Evolutionary conservation across 169 alveolate genomes (phyloP), one percentile per base, ranked within the genome.

Genomic region (Blepharisma undulans): DNA sequence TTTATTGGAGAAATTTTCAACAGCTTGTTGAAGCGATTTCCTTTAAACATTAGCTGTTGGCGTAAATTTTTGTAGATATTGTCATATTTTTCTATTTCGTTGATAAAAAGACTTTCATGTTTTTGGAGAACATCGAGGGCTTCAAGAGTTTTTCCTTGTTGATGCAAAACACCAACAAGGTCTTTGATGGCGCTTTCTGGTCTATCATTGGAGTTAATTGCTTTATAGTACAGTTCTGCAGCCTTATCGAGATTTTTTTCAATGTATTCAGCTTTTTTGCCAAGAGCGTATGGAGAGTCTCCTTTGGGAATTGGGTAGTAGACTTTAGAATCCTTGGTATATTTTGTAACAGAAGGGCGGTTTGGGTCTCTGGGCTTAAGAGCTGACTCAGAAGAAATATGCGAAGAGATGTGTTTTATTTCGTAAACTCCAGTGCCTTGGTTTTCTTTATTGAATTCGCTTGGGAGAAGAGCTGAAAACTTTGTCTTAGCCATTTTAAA

Each of bases 221-320:
- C 82, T 19, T 25, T 25, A 21, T 36, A 22, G 91, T 86, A 86
- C 5, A 27, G 72, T 27, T 25, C n/a, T 6, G 61, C 72, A 27
- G 91, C 91, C 16, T 29, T 61, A 8, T 22, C n/a, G 10, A 86
- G 91, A 33, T 86, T 86, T 72, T 86, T 86, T n/a, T 86, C 84
- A 48, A 86, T 30, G 72, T 86, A 86, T 34, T 86, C 91, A 0
- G 91, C 81, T 34, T 60, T 61, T 33, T 86, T 86, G 59, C 85
- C 91, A 29, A 25, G 25, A 27, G 84, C 59, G 72, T 86, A 86
- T 19, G 85, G 71, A 27, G 81, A 71, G 18, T 86, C 48, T 29
- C 91, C 84, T 72, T 86, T 86, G 29, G 91, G 91, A 72, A 86
- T 72, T n/a, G 91, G 91, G 34, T 74, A 74, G 80, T 25, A 74